Evolutionary conservation across 306 rosid species (phyloP).

Genomic region (Vicia sativa): DNA sequence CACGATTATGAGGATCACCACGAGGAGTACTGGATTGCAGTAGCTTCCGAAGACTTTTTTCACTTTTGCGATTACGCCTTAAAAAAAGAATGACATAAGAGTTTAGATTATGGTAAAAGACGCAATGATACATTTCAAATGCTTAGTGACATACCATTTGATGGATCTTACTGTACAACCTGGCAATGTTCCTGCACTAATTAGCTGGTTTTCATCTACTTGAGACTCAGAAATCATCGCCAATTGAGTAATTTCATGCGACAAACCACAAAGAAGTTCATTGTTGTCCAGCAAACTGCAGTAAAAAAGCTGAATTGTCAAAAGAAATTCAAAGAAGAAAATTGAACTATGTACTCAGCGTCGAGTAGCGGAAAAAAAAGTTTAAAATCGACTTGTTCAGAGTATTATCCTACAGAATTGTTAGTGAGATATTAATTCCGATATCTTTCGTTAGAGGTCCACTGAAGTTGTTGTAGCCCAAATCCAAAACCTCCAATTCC

Average conservation of each 20-base stretch:
- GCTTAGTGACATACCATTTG: conserved; percentile 55
- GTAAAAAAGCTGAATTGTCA: conserved; percentile 14
- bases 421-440: conserved; percentile 64
- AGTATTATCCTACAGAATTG: conserved; percentile 70
- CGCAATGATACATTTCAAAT: conserved; percentile 29
- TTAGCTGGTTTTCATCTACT: conserved; percentile 66
- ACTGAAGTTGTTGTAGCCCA: conserved; percentile 80
- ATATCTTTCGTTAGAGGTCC: conserved; percentile 69
- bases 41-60: conserved; percentile 41
- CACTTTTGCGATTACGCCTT: conserved; percentile 46
- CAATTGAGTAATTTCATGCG: conserved; percentile 64
- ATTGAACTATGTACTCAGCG: background rate
- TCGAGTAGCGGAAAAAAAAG: background rate
- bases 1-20: conserved; percentile 27
- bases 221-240: conserved; percentile 70
- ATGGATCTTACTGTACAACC: conserved; percentile 48
- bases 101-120: conserved; percentile 1
- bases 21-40: background rate
- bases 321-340: conserved; percentile 6
- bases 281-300: conserved; percentile 90
- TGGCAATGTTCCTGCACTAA: conserved; percentile 41
- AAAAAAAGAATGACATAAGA: conserved; percentile 28
- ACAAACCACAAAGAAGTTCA: conserved; percentile 57
- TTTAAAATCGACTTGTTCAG: conserved; percentile 27
- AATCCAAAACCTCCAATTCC: conserved; percentile 87